Conservation (phyloP, 352 stramenopile species). For the Pythium oligandrum region DNA sequence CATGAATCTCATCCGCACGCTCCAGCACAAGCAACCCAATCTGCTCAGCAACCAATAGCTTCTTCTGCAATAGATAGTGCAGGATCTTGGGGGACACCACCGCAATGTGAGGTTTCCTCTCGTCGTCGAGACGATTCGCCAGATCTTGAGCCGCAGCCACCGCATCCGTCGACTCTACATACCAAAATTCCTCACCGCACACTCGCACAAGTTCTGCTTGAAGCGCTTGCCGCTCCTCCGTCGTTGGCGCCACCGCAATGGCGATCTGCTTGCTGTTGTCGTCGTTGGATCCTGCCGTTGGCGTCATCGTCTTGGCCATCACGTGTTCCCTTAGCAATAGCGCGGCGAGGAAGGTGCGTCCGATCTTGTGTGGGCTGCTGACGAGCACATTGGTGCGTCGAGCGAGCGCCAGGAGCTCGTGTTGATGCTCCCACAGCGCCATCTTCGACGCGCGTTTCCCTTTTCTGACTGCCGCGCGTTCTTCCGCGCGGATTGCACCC, state of each 20-base stretch:
- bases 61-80: conserved; percentile 32
- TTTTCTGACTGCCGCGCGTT: background rate
- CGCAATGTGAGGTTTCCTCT: conserved; percentile 23
- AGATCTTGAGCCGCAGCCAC: conserved; percentile 4
- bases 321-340: conserved; percentile 39
- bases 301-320: conserved; percentile 6
- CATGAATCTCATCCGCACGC: conserved; percentile 57
- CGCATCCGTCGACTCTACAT: conserved; percentile 12
- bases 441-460: background rate
- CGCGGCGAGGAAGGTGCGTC: conserved; percentile 68
- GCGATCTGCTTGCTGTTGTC: conserved; percentile 10
- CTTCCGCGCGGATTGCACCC: background rate
- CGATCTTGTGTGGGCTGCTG: conserved; percentile 43
- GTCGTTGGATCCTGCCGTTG: background rate
- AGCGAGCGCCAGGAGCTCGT: conserved; percentile 66
- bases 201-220: conserved; percentile 37
- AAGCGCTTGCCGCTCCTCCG: conserved; percentile 22
- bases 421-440: conserved; percentile 35
- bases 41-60: conserved; percentile 15
- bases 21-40: conserved; percentile 60
- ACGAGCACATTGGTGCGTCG: conserved; percentile 55
- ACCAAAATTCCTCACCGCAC: conserved; percentile 33
- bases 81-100: conserved; percentile 46
- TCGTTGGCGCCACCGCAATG: conserved; percentile 39
- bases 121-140: conserved; percentile 15